Conservation (phyloP, 177 flowering plant genomes). For the Vitis hybrid region DNA sequence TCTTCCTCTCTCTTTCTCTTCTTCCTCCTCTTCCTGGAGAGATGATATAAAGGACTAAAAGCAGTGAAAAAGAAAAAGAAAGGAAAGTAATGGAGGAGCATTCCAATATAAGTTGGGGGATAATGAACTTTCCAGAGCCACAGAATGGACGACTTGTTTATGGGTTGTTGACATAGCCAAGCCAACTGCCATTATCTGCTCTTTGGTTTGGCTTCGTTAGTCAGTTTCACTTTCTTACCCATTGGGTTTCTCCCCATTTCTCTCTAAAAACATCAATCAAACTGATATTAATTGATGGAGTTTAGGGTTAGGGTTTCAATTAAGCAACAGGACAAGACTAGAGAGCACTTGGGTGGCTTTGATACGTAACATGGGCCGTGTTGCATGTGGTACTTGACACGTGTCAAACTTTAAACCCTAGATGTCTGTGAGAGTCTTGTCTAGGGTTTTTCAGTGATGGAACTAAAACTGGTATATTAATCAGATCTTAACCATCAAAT, state of each 20-base stretch:
- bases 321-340: background rate
- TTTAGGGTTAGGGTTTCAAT: background rate
- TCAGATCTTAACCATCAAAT: too few species aligned
- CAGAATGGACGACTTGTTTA: conserved; percentile 21
- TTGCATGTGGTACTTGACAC: background rate
- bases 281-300: conserved; percentile 1
- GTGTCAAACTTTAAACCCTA: background rate
- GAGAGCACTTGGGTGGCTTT: background rate
- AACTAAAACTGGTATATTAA: too few species aligned
- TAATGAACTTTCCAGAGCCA: conserved; percentile 22
- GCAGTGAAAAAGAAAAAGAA: background rate
- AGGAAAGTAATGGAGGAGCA: conserved; percentile 11
- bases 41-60: background rate
- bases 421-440: too few species aligned
- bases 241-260: conserved; percentile 17
- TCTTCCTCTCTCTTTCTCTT: conserved; percentile 2
- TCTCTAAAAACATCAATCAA: background rate
- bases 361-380: background rate
- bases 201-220: conserved; percentile 16
- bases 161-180: conserved; percentile 24
- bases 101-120: conserved; percentile 23
- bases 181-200: conserved; percentile 14
- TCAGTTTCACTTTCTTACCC: conserved; percentile 26
- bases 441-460: too few species aligned
- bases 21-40: conserved; percentile 1